Evolutionary conservation across 1,284 basidiomycete genomes (phyloP).

Genomic region (Tilletia walkeri): DNA sequence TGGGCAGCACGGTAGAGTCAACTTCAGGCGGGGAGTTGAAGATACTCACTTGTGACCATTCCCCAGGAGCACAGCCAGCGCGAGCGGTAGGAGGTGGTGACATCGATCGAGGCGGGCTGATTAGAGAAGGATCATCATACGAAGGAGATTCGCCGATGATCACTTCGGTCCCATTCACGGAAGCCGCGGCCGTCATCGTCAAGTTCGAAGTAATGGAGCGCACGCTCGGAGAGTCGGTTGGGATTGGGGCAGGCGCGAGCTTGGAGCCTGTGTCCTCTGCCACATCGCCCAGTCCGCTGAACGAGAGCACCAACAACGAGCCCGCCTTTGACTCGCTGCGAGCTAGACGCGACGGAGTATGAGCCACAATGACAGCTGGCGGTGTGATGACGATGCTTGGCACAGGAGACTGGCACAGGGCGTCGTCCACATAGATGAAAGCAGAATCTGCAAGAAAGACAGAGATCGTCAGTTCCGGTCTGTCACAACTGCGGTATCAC

Average conservation of each 20-base stretch:
- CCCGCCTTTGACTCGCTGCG: background rate
- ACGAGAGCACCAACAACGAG: background rate
- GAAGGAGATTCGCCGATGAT: no score
- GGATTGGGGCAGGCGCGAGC: background rate
- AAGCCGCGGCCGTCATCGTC: background rate
- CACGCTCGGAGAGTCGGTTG: constrained; percentile 1
- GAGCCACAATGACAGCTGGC: constrained; percentile 10
- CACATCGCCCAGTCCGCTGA: background rate
- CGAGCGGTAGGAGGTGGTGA: constrained; percentile 1
- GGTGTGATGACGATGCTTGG: constrained; percentile 23
- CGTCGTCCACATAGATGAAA: background rate
- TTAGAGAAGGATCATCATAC: background rate
- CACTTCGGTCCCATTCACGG: background rate
- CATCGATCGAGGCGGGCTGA: constrained; percentile 1
- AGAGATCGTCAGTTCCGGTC: no score
- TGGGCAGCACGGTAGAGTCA: background rate
- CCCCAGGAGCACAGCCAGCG: background rate
- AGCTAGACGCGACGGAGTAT: background rate
- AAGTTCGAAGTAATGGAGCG: background rate
- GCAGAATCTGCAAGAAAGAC: background rate
- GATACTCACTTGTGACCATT: background rate
- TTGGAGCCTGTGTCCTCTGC: background rate
- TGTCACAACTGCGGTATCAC: background rate
- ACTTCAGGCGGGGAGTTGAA: background rate
- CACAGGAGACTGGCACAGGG: background rate